Percentiles rank a stretch among this genome's conserved stretches.
phyloP scores from a whole-genome alignment of 2,329 filamentous ascomycete genomes.

The Magnaporthiopsis incrustans region DNA sequence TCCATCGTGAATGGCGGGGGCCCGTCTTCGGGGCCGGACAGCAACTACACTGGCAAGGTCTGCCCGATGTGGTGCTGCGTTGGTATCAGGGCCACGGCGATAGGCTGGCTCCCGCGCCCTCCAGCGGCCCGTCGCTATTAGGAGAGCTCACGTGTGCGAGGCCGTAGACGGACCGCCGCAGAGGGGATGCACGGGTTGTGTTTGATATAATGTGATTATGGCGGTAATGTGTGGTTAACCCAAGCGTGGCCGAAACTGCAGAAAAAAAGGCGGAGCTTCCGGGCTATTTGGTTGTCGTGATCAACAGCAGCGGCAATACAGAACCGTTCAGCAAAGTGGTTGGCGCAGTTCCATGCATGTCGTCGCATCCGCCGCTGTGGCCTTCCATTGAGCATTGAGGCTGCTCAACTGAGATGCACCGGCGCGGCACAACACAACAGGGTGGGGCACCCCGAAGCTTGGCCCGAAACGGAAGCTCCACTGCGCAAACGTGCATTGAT shows the following conservation, averaged over 20 bases:
- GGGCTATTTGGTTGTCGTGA: not conserved
- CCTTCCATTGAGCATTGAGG: not conserved
- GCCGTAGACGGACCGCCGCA: not conserved
- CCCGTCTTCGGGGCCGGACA: constrained; percentile 3
- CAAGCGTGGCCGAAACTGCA: not conserved
- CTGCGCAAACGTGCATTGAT: not conserved
- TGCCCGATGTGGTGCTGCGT: not conserved
- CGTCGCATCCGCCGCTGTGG: not conserved
- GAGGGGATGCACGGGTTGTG: not conserved
- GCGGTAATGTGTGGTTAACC: not conserved
- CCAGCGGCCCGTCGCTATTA: not conserved
- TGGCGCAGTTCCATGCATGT: not conserved
- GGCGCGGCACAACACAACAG: not conserved
- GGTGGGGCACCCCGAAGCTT: not conserved
- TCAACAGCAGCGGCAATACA: not conserved
- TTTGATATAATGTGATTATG: not conserved
- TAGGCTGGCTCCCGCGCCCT: not conserved
- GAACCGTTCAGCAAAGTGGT: not conserved
- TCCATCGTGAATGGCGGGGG: constrained; percentile 60
- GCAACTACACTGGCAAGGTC: not conserved
- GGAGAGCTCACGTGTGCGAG: not conserved
- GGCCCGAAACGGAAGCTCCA: not conserved
- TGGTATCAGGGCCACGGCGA: not conserved
- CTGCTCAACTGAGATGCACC: not conserved
- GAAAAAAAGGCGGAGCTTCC: too few species aligned